phyloP scores from a whole-genome alignment of 805 yeast genomes.

The Clavispora carvajalis region DNA sequence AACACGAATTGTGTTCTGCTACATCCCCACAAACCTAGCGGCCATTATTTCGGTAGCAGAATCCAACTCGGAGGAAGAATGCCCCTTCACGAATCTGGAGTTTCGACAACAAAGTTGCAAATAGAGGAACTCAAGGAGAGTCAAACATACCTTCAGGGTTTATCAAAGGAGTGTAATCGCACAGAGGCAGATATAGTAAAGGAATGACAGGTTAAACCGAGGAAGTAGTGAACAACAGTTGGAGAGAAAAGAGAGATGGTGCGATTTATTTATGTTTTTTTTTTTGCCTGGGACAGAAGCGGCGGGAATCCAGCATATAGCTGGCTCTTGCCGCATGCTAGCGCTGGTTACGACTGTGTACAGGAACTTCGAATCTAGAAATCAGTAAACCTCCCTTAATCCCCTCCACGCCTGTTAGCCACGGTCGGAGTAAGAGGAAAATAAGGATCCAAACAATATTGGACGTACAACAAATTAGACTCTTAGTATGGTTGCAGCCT shows the following conservation, averaged over 20 bases:
- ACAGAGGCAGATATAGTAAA: conserved; percentile 3
- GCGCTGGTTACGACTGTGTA: background rate
- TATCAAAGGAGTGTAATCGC: conserved; percentile 2
- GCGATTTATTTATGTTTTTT: background rate
- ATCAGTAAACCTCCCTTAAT: too few relatives aligned
- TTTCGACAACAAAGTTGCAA: background rate
- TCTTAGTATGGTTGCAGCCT: too few relatives aligned
- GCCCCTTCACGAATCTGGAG: too few relatives aligned
- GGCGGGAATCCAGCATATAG: background rate
- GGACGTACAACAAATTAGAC: too few relatives aligned
- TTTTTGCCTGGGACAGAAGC: background rate
- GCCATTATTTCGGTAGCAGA: too few relatives aligned
- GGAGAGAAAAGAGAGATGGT: conserved; percentile 1
- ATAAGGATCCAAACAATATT: too few relatives aligned
- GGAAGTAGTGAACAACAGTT: conserved; percentile 2
- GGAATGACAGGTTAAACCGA: conserved; percentile 16
- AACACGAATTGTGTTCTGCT: too few relatives aligned
- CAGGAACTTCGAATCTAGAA: too few relatives aligned
- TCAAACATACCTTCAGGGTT: background rate
- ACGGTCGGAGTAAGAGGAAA: too few relatives aligned
- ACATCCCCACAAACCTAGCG: too few relatives aligned
- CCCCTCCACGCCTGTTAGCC: too few relatives aligned
- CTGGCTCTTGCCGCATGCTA: background rate
- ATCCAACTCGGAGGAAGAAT: too few relatives aligned
- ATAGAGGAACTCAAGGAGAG: background rate